These are phyloP conservation scores for Camellia granthamiana DNA, from an alignment of 148 eudicot species.

Conservation along the genomic window DNA sequence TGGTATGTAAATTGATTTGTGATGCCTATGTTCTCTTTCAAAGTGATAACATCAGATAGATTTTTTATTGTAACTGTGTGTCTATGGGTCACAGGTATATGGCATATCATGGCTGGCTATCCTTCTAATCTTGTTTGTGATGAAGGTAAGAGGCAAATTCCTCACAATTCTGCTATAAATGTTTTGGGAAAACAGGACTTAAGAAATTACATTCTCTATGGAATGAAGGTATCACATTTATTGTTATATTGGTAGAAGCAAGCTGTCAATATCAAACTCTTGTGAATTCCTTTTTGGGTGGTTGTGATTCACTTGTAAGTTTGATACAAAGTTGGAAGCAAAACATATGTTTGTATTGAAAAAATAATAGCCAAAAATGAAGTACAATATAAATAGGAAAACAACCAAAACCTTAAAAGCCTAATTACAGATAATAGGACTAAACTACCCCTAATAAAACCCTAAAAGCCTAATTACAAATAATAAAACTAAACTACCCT, in stretches of 20 bases:
- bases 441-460: no score
- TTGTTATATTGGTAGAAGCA: not conserved
- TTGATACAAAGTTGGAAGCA: no score
- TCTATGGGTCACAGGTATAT: slow-evolving; percentile 66
- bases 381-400: no score
- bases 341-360: no score
- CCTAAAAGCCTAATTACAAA: no score
- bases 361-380: no score
- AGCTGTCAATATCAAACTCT: no score
- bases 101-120: slow-evolving; percentile 96
- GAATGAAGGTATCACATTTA: slow-evolving; percentile 31
- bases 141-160: slow-evolving; percentile 63
- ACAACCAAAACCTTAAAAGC: no score
- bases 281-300: not conserved
- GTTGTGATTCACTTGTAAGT: not conserved
- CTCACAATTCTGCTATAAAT: not conserved
- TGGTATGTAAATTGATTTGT: slow-evolving; percentile 44
- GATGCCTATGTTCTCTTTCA: not conserved
- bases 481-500: no score
- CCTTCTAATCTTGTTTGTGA: slow-evolving; percentile 59
- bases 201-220: not conserved
- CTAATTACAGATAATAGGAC: no score
- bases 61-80: not conserved
- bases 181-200: not conserved
- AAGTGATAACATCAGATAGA: not conserved